A percentile compares a stretch with the other conserved stretches of the same genome.
These are phyloP conservation scores for Adansonia gregorii DNA, from an alignment of 441 rosid genomes.

Conservation along the genomic window DNA sequence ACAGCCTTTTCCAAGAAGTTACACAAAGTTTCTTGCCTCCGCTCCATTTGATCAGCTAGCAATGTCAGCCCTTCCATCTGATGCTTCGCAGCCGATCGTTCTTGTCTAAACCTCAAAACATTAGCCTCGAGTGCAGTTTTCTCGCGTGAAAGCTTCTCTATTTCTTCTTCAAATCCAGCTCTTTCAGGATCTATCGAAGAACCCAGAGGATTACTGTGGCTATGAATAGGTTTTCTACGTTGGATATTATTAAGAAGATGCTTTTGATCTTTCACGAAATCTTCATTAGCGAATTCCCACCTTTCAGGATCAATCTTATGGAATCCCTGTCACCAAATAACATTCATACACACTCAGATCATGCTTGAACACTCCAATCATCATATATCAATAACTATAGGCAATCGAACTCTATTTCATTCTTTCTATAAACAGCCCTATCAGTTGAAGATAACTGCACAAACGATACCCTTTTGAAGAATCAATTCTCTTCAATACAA, in stretches of 20 bases:
- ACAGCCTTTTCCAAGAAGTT: constrained; percentile 61
- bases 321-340: constrained; percentile 66
- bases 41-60: constrained; percentile 59
- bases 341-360: constrained; percentile 19
- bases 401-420: not conserved
- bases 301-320: constrained; percentile 87
- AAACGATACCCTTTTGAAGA: not conserved
- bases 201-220: constrained; percentile 78
- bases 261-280: constrained; percentile 78
- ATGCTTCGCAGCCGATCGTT: constrained; percentile 55
- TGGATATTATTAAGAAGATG: constrained; percentile 92
- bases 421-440: not conserved
- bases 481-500: too few relatives aligned
- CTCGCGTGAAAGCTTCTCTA: constrained; percentile 68
- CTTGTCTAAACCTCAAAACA: constrained; percentile 52
- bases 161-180: constrained; percentile 65
- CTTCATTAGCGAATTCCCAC: constrained; percentile 95
- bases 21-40: constrained; percentile 66
- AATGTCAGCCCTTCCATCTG: constrained; percentile 60
- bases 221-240: constrained; percentile 87
- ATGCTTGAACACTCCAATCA: not conserved
- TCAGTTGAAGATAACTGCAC: too few relatives aligned
- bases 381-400: not conserved
- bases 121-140: constrained; percentile 69
- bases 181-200: constrained; percentile 64